Percentiles rank a stretch among this genome's conserved stretches.
Conservation (phyloP, 805 yeast genomes). For the Lipomyces mesembrius region DNA sequence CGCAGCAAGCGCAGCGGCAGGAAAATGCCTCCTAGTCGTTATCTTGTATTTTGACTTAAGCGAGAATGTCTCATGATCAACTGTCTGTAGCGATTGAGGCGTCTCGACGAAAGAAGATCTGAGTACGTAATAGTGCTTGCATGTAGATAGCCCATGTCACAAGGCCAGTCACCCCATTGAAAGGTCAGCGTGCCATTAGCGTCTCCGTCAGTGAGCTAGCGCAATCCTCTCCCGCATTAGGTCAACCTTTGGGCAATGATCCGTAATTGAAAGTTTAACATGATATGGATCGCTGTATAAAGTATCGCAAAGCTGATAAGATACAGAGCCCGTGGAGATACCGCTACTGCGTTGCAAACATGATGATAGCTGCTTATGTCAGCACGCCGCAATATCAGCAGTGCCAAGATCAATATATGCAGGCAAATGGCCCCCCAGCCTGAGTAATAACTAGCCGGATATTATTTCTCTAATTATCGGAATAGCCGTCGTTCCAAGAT, state of each 20-base stretch:
- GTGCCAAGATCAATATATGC: not conserved
- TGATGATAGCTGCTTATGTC: constrained; percentile 1
- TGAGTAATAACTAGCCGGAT: not conserved
- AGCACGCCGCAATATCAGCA: not conserved
- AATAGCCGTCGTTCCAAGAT: not conserved
- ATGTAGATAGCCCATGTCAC: too few species aligned
- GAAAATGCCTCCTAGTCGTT: not conserved
- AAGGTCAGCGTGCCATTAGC: constrained; percentile 1
- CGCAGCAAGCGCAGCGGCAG: not conserved
- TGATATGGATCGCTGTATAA: constrained; percentile 1
- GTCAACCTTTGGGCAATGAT: not conserved
- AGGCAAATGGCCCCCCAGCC: not conserved
- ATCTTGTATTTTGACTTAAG: not conserved
- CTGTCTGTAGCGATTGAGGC: too few species aligned
- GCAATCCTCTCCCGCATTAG: constrained; percentile 1
- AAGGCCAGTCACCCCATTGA: too few species aligned
- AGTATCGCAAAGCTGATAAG: constrained; percentile 6
- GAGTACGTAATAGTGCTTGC: too few species aligned
- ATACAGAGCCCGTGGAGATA: constrained; percentile 4
- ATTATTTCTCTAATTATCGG: not conserved
- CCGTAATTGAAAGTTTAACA: not conserved
- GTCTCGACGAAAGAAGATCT: not conserved
- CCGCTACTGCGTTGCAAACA: not conserved
- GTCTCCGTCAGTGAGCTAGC: constrained; percentile 1
- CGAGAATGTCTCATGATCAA: not conserved